Evolutionary conservation across 2,329 filamentous ascomycete species (phyloP).

Genomic region (Rhytidhysteron rufulum): DNA sequence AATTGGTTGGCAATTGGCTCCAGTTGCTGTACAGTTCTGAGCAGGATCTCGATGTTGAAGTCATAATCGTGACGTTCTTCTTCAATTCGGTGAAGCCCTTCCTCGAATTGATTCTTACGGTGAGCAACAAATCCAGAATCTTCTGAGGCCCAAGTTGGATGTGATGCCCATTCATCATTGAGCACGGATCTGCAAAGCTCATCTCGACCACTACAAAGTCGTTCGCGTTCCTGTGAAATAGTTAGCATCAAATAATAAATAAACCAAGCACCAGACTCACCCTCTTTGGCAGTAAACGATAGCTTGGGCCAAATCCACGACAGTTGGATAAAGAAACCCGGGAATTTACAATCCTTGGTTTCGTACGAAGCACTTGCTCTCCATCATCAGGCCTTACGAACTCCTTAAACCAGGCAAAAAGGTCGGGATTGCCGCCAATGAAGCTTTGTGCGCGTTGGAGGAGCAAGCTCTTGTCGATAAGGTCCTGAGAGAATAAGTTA

Average conservation of each 20-base stretch:
- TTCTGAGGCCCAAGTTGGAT: constrained; percentile 97
- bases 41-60: constrained; percentile 93
- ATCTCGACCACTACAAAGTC: constrained; percentile 89
- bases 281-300: constrained; percentile 83
- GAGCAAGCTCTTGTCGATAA: constrained; percentile 81
- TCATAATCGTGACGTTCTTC: constrained; percentile 98
- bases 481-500: constrained; percentile 88
- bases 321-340: constrained; percentile 94
- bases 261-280: constrained; percentile 36
- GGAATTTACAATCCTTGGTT: constrained; percentile 67
- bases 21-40: constrained; percentile 91
- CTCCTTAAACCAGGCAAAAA: constrained; percentile 83
- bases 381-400: constrained; percentile 72
- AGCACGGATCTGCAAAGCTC: constrained; percentile 90
- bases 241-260: not conserved
- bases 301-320: constrained; percentile 91
- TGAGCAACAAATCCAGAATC: constrained; percentile 97
- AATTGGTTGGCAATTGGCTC: constrained; percentile 93
- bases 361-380: constrained; percentile 37
- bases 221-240: constrained; percentile 65
- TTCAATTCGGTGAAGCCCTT: constrained; percentile 91
- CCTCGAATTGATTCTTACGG: constrained; percentile 92
- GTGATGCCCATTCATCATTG: constrained; percentile 97
- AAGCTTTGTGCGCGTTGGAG: constrained; percentile 80
- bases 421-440: constrained; percentile 80